These are phyloP conservation scores for Talaromyces sp. DNA, from an alignment of 2,329 filamentous ascomycete species.

Conservation along the genomic window DNA sequence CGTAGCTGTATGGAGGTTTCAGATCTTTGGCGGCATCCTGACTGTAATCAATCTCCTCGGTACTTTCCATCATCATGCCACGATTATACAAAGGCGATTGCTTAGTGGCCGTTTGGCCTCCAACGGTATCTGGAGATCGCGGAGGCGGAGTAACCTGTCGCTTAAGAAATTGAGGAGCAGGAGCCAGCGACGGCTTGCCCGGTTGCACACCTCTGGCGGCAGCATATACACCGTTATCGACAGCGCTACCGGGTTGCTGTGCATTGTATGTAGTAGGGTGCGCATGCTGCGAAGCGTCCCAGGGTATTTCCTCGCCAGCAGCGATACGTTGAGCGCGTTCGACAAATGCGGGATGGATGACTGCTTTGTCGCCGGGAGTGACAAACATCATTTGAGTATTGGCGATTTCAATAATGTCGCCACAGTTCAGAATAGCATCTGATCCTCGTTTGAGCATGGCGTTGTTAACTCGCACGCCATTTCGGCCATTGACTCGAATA, in stretches of 20 bases:
- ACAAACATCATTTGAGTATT: conserved; percentile 99
- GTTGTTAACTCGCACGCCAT: conserved; percentile 83
- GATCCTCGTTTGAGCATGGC: conserved; percentile 64
- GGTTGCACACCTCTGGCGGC: conserved; percentile 19
- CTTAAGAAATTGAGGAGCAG: conserved; percentile 42
- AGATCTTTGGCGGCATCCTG: conserved; percentile 81
- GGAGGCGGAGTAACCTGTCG: conserved; percentile 43
- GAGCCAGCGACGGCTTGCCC: conserved; percentile 38
- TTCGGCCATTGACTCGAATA: conserved; percentile 82
- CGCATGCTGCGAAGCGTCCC: conserved; percentile 39
- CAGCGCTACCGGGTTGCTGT: conserved; percentile 1
- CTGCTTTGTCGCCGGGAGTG: conserved; percentile 71
- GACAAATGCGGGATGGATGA: conserved; percentile 66
- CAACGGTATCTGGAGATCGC: conserved; percentile 39
- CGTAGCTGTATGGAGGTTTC: conserved; percentile 95
- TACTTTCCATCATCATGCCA: conserved; percentile 54
- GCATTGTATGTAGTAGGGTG: conserved; percentile 28
- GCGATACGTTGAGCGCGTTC: conserved; percentile 59
- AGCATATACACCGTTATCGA: conserved; percentile 14
- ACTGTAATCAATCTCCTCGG: conserved; percentile 58
- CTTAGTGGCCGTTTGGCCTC: conserved; percentile 41
- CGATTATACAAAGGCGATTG: conserved; percentile 49
- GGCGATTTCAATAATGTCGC: conserved; percentile 86
- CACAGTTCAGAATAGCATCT: conserved; percentile 69
- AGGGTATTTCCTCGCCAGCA: conserved; percentile 39